phyloP scores from a whole-genome alignment of 371 early-diverging fungal species.

The Lichtheimia ornata region DNA sequence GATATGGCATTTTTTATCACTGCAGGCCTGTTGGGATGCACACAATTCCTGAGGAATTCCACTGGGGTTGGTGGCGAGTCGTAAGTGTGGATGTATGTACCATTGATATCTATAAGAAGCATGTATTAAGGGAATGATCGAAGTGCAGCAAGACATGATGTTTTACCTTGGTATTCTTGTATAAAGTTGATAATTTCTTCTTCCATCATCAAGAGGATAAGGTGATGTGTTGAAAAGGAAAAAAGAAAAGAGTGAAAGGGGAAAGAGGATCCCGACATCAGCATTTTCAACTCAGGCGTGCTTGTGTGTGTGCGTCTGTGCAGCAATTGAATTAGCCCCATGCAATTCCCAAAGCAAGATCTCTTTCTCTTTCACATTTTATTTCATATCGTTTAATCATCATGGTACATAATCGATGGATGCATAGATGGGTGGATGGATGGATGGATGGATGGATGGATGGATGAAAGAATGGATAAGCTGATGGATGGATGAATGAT shows the following conservation, averaged over 20 bases:
- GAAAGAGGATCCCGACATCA: neutral
- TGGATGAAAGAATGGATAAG: slow-evolving; percentile 18
- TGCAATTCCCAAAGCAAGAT: neutral
- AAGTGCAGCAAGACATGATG: neutral
- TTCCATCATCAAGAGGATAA: slow-evolving; percentile 20
- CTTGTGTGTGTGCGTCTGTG: neutral
- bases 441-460: slow-evolving; percentile 14
- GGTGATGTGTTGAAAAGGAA: slow-evolving; percentile 13
- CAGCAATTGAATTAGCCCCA: neutral
- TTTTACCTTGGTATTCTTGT: slow-evolving; percentile 48
- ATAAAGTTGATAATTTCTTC: slow-evolving; percentile 29
- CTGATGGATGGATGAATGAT: slow-evolving; percentile 10
- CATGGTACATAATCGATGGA: no score
- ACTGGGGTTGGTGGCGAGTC: slow-evolving; percentile 37
- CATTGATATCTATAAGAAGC: slow-evolving; percentile 39
- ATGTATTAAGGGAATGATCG: neutral
- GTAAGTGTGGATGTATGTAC: slow-evolving; percentile 27
- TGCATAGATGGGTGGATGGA: no score
- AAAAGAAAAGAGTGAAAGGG: neutral
- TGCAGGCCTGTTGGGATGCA: slow-evolving; percentile 49
- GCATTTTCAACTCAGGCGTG: neutral
- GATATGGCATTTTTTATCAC: slow-evolving; percentile 41
- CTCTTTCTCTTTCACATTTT: slow-evolving; percentile 11
- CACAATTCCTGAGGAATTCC: slow-evolving; percentile 40
- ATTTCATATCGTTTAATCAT: slow-evolving; percentile 2